Evolutionary conservation across 257 asterid species (phyloP).

Genomic region (Buddleja alternifolia): DNA sequence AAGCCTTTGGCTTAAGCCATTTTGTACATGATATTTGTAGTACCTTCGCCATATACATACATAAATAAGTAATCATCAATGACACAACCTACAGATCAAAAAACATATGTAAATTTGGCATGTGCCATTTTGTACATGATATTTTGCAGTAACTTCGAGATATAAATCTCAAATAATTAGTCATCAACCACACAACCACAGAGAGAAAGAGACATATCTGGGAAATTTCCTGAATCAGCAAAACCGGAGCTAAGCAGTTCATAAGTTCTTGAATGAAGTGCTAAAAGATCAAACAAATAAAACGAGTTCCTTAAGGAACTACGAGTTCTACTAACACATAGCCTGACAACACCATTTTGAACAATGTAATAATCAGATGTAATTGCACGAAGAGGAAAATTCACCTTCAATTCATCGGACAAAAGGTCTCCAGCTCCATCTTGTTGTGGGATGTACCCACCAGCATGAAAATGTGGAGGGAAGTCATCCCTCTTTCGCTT

Average conservation of each 20-base stretch:
- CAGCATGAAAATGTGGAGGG: constrained; percentile 63
- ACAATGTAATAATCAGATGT: constrained; percentile 13
- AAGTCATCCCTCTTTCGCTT: constrained; percentile 88
- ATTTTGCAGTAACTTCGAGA: background rate
- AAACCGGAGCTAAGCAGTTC: constrained; percentile 19
- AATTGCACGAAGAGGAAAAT: constrained; percentile 10
- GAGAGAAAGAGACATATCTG: background rate
- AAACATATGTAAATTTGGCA: too few relatives aligned
- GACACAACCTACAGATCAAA: background rate
- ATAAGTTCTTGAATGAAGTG: background rate
- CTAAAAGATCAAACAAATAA: constrained; percentile 16
- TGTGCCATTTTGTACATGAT: background rate
- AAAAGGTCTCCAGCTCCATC: constrained; percentile 82
- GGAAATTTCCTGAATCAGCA: constrained; percentile 14
- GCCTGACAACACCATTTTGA: constrained; percentile 9
- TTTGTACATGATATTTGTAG: background rate
- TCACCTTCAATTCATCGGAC: constrained; percentile 61
- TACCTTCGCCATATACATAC: constrained; percentile 1
- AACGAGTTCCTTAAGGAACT: constrained; percentile 18
- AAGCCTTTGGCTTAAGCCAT: background rate
- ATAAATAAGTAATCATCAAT: constrained; percentile 15
- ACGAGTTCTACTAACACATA: background rate
- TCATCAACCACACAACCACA: constrained; percentile 19
- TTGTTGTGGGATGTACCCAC: constrained; percentile 93
- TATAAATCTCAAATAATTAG: constrained; percentile 7